A percentile compares a stretch with the other conserved stretches of the same genome.
Conservation (phyloP, 2,329 filamentous ascomycete species). For the Neoarthrinium moseri region DNA sequence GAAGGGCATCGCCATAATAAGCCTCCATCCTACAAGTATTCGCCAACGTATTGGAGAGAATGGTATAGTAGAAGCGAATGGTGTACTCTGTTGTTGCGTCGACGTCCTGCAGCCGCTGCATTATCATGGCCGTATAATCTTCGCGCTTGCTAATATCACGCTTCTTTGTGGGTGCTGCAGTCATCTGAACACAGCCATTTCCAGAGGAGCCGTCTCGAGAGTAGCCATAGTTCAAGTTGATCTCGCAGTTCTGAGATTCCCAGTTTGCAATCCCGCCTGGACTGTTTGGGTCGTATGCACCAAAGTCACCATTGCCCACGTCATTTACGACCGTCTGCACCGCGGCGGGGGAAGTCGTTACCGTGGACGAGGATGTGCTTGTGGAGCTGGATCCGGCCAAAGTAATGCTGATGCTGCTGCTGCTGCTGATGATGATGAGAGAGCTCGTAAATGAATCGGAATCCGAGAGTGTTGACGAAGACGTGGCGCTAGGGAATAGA, state of each 20-base stretch:
- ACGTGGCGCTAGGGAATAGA: neutral
- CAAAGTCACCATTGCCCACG: constrained; percentile 1
- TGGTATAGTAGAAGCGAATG: constrained; percentile 3
- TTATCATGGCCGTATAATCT: neutral
- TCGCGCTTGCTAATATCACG: neutral
- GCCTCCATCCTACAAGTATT: neutral
- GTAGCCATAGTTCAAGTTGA: neutral
- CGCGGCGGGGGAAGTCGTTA: neutral
- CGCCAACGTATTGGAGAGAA: neutral
- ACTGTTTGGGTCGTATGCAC: neutral
- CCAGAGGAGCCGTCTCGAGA: neutral
- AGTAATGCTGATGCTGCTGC: neutral
- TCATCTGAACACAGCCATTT: constrained; percentile 1
- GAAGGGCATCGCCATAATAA: neutral
- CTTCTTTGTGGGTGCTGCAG: neutral
- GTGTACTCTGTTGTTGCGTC: neutral
- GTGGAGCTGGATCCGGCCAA: neutral
- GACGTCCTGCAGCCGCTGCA: neutral
- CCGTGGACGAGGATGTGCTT: neutral
- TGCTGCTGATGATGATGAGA: neutral
- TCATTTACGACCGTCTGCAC: neutral
- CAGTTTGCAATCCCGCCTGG: neutral
- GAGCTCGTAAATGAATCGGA: neutral
- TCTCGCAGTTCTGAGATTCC: neutral
- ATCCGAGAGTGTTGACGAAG: neutral